Percentiles rank a stretch among this genome's conserved stretches.
These are phyloP conservation scores for Voacanga thouarsii DNA, from an alignment of 257 asterid genomes.

Conservation along the genomic window DNA sequence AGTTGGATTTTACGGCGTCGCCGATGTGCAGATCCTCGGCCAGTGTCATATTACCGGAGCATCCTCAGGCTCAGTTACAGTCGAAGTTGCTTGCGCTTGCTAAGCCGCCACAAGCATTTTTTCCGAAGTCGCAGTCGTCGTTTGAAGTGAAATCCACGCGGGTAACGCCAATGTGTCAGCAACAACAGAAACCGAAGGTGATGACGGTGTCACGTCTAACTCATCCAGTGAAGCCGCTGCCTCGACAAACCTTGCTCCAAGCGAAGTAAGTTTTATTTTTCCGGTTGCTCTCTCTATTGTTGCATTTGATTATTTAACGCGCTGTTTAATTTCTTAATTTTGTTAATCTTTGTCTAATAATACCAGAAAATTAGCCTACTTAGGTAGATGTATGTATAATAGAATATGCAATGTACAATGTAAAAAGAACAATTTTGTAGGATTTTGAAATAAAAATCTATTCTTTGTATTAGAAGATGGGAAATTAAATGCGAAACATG, in stretches of 20 bases:
- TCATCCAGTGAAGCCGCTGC: conserved; percentile 26
- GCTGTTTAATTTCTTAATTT: neutral
- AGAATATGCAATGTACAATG: neutral
- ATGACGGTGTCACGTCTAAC: conserved; percentile 21
- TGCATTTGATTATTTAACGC: neutral
- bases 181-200: neutral
- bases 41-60: conserved; percentile 42
- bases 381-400: neutral
- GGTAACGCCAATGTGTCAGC: neutral
- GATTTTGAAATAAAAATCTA: neutral
- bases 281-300: neutral
- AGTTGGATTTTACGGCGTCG: conserved; percentile 50
- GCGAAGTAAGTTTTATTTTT: conserved; percentile 28
- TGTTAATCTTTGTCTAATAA: neutral
- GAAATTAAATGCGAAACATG: neutral
- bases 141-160: conserved; percentile 30
- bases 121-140: conserved; percentile 26
- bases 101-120: conserved; percentile 31
- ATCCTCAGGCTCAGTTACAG: conserved; percentile 48
- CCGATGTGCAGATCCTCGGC: conserved; percentile 20
- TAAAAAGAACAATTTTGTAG: neutral
- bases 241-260: conserved; percentile 27
- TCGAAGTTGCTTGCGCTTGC: conserved; percentile 39
- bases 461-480: neutral
- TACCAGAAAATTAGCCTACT: neutral